These are phyloP conservation scores for Ichthyophthirius multifiliis DNA, from an alignment of 169 alveolate species.

Conservation along the genomic window DNA sequence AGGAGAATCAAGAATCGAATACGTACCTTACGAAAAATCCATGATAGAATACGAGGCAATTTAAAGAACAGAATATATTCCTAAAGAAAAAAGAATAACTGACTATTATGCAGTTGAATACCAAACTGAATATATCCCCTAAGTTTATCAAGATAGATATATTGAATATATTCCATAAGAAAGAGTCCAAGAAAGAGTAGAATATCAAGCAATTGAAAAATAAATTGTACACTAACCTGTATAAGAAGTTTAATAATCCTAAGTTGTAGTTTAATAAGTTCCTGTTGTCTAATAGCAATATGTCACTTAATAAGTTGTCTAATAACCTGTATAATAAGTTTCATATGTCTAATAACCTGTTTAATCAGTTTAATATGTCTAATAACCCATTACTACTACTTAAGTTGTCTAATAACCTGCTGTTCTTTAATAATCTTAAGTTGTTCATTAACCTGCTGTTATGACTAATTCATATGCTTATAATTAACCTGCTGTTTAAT, in stretches of 20 bases:
- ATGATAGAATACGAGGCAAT: constrained; percentile 35
- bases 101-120: constrained; percentile 48
- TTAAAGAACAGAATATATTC: constrained; percentile 26
- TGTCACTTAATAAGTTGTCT: not conserved
- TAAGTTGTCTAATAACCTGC: not conserved
- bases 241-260: constrained; percentile 1
- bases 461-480: too few relatives aligned
- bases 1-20: constrained; percentile 48
- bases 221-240: constrained; percentile 28
- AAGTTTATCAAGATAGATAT: constrained; percentile 30
- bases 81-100: constrained; percentile 26
- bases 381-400: not conserved
- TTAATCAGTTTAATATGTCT: not conserved
- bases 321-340: not conserved
- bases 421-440: not conserved
- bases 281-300: not conserved
- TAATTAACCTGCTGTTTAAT: too few relatives aligned
- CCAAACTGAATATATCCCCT: constrained; percentile 34
- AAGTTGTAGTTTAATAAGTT: constrained; percentile 19
- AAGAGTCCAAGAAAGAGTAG: constrained; percentile 41
- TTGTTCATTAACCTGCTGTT: too few relatives aligned
- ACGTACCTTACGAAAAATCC: constrained; percentile 34
- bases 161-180: constrained; percentile 35
- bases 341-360: not conserved
- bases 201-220: constrained; percentile 39